phyloP scores from a whole-genome alignment of 441 rosid species.

The Erysimum cheiri region DNA sequence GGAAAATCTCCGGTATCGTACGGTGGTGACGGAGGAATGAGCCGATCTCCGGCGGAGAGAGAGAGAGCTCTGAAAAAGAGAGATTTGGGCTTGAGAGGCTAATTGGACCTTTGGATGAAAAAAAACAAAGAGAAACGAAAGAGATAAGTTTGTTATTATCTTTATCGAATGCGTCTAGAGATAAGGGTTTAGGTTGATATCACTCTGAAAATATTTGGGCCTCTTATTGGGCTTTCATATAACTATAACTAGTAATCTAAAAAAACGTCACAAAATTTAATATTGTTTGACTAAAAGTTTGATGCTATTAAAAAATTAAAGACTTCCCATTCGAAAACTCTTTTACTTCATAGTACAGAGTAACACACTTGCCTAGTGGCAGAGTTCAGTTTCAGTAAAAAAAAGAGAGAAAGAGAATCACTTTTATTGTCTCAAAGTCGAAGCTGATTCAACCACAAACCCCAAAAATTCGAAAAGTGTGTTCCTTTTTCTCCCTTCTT shows the following conservation, averaged over 20 bases:
- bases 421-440: neutral
- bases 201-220: neutral
- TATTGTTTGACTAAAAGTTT: too few relatives aligned
- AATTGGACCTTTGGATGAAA: conserved; percentile 12
- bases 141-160: conserved; percentile 10
- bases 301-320: too few relatives aligned
- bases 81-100: conserved; percentile 16
- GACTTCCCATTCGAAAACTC: too few relatives aligned
- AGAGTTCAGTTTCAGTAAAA: neutral
- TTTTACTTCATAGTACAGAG: too few relatives aligned
- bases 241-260: too few relatives aligned
- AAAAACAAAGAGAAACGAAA: neutral
- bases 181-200: neutral
- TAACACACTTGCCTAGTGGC: neutral
- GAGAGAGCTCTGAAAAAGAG: neutral
- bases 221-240: too few relatives aligned
- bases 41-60: neutral
- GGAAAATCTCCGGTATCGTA: neutral
- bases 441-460: conserved; percentile 9
- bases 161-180: neutral
- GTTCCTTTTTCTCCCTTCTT: conserved; percentile 13
- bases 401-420: neutral
- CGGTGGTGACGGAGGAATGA: conserved; percentile 24
- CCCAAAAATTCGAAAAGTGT: neutral
- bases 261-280: too few relatives aligned